Evolutionary conservation across 768 basidiomycete genomes (phyloP).

Genomic region (Mycena sanguinolenta): DNA sequence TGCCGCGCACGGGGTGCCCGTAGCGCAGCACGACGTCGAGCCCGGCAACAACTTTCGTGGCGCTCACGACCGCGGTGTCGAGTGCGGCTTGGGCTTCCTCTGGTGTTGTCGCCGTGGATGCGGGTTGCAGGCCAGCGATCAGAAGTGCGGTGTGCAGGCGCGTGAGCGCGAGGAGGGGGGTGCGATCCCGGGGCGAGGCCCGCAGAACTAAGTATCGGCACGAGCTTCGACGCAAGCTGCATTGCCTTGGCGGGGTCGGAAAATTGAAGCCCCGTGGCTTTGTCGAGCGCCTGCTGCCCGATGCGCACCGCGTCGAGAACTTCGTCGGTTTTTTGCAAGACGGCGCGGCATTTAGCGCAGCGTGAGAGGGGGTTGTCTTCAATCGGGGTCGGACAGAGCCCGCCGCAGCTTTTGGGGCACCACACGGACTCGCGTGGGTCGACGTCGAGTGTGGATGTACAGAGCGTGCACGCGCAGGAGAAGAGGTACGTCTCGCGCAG

Average conservation of each 20-base stretch:
- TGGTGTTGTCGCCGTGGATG: conserved; percentile 8
- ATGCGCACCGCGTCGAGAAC: conserved; percentile 75
- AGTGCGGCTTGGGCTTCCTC: conserved; percentile 9
- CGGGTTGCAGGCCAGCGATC: conserved; percentile 67
- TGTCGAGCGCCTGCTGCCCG: conserved; percentile 81
- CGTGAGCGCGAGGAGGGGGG: conserved; percentile 80
- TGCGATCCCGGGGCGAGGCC: conserved; percentile 76
- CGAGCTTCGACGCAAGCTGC: conserved; percentile 73
- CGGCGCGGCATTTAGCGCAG: conserved; percentile 69
- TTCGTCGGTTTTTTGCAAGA: conserved; percentile 62
- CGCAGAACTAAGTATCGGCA: conserved; percentile 72
- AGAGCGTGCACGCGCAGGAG: conserved; percentile 76
- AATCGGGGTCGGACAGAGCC: conserved; percentile 68
- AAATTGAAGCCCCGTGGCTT: conserved; percentile 74
- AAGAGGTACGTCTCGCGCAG: conserved; percentile 86
- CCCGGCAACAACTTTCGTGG: conserved; percentile 67
- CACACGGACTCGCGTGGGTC: conserved; percentile 79
- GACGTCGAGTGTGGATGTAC: conserved; percentile 48
- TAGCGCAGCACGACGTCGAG: conserved; percentile 63
- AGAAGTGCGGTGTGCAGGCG: conserved; percentile 82
- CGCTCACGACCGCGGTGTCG: conserved; percentile 73
- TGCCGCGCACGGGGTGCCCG: conserved; percentile 84
- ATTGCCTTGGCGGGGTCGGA: conserved; percentile 69
- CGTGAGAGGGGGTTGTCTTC: conserved; percentile 65
- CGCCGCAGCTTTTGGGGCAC: conserved; percentile 81